Conservation (phyloP, 2,329 filamentous ascomycete genomes). For the Sarocladium brachiariae region DNA sequence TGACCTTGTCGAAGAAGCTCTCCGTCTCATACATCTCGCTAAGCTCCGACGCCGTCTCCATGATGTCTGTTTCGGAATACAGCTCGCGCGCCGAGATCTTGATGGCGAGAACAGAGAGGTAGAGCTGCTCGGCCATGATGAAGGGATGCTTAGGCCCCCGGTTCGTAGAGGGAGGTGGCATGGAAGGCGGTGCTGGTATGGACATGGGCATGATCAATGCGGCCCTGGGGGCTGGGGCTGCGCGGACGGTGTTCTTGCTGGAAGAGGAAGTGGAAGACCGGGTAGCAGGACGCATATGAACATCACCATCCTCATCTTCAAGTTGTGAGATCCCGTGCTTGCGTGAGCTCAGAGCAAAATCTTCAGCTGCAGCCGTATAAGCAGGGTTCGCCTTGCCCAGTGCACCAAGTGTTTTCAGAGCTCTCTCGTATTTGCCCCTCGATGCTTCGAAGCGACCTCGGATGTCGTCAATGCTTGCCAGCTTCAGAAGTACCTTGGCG, state of each 20-base stretch:
- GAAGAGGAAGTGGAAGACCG: slow-evolving; percentile 8
- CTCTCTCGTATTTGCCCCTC: slow-evolving; percentile 16
- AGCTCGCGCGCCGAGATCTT: slow-evolving; percentile 17
- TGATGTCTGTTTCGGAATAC: slow-evolving; percentile 17
- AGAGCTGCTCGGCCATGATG: slow-evolving; percentile 18
- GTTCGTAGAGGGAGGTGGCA: slow-evolving; percentile 12
- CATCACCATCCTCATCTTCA: slow-evolving; percentile 7
- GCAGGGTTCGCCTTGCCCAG: slow-evolving; percentile 19
- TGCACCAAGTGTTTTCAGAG: slow-evolving; percentile 17
- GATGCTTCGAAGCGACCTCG: slow-evolving; percentile 17
- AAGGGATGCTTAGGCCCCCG: too few species aligned
- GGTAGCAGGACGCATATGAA: slow-evolving; percentile 2
- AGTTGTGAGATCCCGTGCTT: slow-evolving; percentile 12
- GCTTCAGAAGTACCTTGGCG: slow-evolving; percentile 18
- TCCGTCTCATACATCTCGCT: slow-evolving; percentile 23
- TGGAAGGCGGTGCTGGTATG: slow-evolving; percentile 19
- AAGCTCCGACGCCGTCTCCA: slow-evolving; percentile 19
- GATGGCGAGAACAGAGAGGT: slow-evolving; percentile 18
- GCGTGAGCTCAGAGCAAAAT: slow-evolving; percentile 18
- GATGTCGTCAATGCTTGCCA: slow-evolving; percentile 20
- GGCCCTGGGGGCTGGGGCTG: too few species aligned
- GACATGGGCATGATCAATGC: slow-evolving; percentile 4
- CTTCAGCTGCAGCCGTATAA: slow-evolving; percentile 18
- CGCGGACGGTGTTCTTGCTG: slow-evolving; percentile 9
- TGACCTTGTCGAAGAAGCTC: slow-evolving; percentile 17